A percentile compares a stretch with the other conserved stretches of the same genome.
These are phyloP conservation scores for Aspergillus ostianus DNA, from an alignment of 495 filamentous ascomycete species.

Conservation along the genomic window DNA sequence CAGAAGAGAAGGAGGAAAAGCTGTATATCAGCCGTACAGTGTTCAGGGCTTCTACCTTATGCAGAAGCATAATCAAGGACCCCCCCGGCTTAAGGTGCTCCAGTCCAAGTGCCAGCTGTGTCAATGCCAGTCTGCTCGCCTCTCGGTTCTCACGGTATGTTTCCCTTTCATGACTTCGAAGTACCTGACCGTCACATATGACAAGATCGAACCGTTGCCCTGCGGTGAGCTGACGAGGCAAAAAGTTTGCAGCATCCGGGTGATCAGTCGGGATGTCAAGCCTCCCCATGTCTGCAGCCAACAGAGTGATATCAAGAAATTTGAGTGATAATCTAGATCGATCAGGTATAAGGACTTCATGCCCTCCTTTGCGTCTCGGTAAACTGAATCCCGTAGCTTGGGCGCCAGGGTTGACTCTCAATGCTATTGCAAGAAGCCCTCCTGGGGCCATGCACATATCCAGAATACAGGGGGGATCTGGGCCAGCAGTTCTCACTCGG, in stretches of 20 bases:
- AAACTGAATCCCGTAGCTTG: conserved; percentile 43
- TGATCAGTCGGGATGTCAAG: conserved; percentile 39
- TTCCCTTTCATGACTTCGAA: conserved; percentile 44
- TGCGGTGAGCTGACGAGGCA: conserved; percentile 17
- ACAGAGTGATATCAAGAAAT: conserved; percentile 54
- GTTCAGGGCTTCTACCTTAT: conserved; percentile 46
- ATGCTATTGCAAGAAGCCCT: conserved; percentile 40
- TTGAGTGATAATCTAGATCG: conserved; percentile 18
- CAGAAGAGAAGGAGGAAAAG: conserved; percentile 43
- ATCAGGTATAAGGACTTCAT: conserved; percentile 34
- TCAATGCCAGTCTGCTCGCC: conserved; percentile 33
- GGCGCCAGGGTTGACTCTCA: conserved; percentile 37
- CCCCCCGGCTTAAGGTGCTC: conserved; percentile 44
- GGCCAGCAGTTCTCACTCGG: neutral
- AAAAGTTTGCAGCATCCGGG: conserved; percentile 42
- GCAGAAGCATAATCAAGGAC: conserved; percentile 49
- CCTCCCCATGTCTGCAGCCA: conserved; percentile 50
- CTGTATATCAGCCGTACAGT: conserved; percentile 38
- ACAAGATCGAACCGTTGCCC: conserved; percentile 48
- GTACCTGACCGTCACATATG: conserved; percentile 57
- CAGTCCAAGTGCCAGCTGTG: conserved; percentile 50
- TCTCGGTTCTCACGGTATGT: conserved; percentile 43
- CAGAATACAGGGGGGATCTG: conserved; percentile 31
- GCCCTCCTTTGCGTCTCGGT: conserved; percentile 38
- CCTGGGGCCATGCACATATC: conserved; percentile 61